A percentile compares a stretch with the other conserved stretches of the same genome.
These are phyloP conservation scores for Leishmania martiniquensis DNA, from an alignment of 208 protist genomes.

Conservation along the genomic window DNA sequence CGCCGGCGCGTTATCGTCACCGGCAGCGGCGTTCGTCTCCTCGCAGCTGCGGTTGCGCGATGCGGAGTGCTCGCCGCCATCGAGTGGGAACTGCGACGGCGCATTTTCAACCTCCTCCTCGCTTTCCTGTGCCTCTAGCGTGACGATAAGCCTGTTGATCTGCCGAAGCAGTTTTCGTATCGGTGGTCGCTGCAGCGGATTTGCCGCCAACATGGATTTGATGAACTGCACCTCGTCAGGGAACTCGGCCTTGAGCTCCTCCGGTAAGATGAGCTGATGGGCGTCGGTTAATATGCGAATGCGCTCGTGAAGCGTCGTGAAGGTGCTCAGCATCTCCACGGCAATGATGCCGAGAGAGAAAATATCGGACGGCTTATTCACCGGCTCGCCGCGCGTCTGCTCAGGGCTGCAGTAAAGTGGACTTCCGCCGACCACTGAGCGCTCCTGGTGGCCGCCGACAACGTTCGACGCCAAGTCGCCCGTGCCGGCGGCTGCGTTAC, in stretches of 20 bases:
- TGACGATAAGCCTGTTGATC: slow-evolving; percentile 29
- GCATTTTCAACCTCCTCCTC: slow-evolving; percentile 17
- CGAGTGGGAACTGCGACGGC: background rate
- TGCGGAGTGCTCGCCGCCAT: background rate
- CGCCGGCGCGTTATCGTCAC: background rate
- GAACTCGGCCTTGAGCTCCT: slow-evolving; percentile 34
- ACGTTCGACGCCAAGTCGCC: slow-evolving; percentile 39
- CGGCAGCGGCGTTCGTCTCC: background rate
- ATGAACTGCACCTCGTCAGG: slow-evolving; percentile 62
- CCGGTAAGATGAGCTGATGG: slow-evolving; percentile 42
- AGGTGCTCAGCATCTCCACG: slow-evolving; percentile 79
- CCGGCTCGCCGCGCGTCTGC: slow-evolving; percentile 58
- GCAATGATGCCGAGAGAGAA: slow-evolving; percentile 83
- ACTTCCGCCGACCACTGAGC: slow-evolving; percentile 55
- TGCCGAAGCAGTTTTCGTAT: slow-evolving; percentile 43
- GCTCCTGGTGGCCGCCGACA: slow-evolving; percentile 40
- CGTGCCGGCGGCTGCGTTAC: background rate
- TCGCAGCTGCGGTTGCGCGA: background rate
- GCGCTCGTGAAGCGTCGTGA: slow-evolving; percentile 77
- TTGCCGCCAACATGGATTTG: slow-evolving; percentile 41
- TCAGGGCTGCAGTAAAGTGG: slow-evolving; percentile 88
- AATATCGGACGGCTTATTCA: slow-evolving; percentile 66
- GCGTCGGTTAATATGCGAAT: slow-evolving; percentile 65
- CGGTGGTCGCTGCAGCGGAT: slow-evolving; percentile 28
- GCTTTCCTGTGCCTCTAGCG: slow-evolving; percentile 32